Evolutionary conservation across 768 basidiomycete genomes (phyloP).

Genomic region (Xanthoconium stramineum): DNA sequence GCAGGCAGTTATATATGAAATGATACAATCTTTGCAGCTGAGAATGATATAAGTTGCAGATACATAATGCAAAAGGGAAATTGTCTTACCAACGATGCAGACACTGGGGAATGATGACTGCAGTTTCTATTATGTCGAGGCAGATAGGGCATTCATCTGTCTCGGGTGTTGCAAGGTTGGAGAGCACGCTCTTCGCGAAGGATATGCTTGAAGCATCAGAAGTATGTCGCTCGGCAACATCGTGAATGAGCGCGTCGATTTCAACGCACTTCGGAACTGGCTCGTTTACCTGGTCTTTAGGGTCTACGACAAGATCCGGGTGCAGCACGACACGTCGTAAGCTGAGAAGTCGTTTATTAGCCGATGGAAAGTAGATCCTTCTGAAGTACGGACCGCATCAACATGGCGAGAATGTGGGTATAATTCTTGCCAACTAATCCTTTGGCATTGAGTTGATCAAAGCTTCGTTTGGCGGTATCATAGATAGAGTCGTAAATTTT

Average conservation of each 20-base stretch:
- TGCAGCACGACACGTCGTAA: slow-evolving; percentile 91
- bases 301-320: slow-evolving; percentile 72
- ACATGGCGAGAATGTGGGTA: slow-evolving; percentile 88
- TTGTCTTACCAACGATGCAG: slow-evolving; percentile 64
- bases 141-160: slow-evolving; percentile 81
- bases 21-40: slow-evolving; percentile 90
- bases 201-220: slow-evolving; percentile 33
- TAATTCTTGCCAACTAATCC: slow-evolving; percentile 79
- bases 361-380: neutral
- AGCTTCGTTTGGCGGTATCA: slow-evolving; percentile 71
- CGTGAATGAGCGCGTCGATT: slow-evolving; percentile 56
- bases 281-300: slow-evolving; percentile 39
- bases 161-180: slow-evolving; percentile 47
- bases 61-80: neutral
- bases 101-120: slow-evolving; percentile 70
- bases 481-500: slow-evolving; percentile 90
- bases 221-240: slow-evolving; percentile 40
- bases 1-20: slow-evolving; percentile 65
- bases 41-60: slow-evolving; percentile 3
- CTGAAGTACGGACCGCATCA: slow-evolving; percentile 69
- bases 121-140: slow-evolving; percentile 69
- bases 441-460: slow-evolving; percentile 74
- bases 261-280: slow-evolving; percentile 41
- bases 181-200: slow-evolving; percentile 65
- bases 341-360: slow-evolving; percentile 37